Base-by-base conservation (phyloP, 306 rosid genomes). In the Quercus aquifolioides region DNA sequence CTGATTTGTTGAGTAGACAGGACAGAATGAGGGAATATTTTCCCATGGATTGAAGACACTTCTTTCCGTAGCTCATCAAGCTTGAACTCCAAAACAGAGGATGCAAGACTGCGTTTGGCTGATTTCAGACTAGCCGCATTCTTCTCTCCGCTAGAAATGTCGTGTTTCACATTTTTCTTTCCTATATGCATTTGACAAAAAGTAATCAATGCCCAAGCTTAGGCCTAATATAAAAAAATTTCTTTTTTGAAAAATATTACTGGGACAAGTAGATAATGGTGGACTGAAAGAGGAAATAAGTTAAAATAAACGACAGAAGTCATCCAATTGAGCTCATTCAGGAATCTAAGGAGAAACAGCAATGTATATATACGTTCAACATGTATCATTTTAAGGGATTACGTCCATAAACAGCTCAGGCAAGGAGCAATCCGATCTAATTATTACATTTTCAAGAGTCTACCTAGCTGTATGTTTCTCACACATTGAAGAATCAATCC, bases 21-120 rank as follows among this genome's bases (percentile, higher is more conserved):
- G 74, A 91, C 87, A 63, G 95, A 87, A 89, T 94, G 97, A 20
- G 97, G 97, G 78, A 91, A 87, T 85, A 94, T 91, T 79, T 92
- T 97, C 49, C 97, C 97, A 68, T 84, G 94, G 21, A 26, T 18
- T 21, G 90, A 92, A 55, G 94, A 86, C 69, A 94, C 79, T 77
- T 94, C 92, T 84, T 87, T 91, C 69, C 94, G 84, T 81, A 94
- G 79, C 88, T 87, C 94, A 21, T 90, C 95, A 67, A 92, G 97
- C 87, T 91, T 92, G 71, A 84, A 75, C 84, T 90, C 97, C 87
- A 94, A 84, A 76, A 83, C 88, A 11, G 94, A 88, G 28, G 91
- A 86, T 73, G 85, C 88, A 67, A 73, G 71, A 52, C 79, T 7
- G 57, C 84, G 87, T 87, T 89, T 92, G 3, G 73, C 79, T 43